These are phyloP conservation scores for Chalciporus pseudorubinellus DNA, from an alignment of 768 basidiomycete genomes.

Conservation along the genomic window DNA sequence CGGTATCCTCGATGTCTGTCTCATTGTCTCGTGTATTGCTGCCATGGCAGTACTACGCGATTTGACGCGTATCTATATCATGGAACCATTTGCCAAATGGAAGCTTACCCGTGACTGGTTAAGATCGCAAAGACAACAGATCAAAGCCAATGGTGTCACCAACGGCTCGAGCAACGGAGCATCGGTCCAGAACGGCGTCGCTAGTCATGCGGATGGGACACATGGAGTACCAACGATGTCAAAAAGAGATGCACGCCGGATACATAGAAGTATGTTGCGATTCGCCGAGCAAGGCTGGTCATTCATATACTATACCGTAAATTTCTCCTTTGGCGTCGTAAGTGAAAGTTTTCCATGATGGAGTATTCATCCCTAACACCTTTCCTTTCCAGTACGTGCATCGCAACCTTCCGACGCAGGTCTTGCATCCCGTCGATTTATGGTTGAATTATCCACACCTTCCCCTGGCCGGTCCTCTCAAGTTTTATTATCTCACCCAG, in stretches of 20 bases:
- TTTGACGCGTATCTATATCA: conserved; percentile 63
- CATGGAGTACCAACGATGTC: conserved; percentile 19
- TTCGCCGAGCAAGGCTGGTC: conserved; percentile 98
- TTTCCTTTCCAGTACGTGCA: conserved; percentile 69
- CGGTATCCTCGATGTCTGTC: conserved; percentile 74
- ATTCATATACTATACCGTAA: conserved; percentile 72
- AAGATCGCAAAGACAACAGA: conserved; percentile 19
- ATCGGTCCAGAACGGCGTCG: conserved; percentile 30
- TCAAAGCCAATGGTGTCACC: conserved; percentile 23
- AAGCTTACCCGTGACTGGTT: conserved; percentile 60
- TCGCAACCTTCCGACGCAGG: conserved; percentile 59
- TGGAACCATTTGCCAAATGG: conserved; percentile 80
- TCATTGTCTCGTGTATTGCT: conserved; percentile 79
- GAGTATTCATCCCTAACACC: conserved; percentile 5
- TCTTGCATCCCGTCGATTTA: conserved; percentile 60
- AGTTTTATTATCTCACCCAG: conserved; percentile 87
- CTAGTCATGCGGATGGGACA: conserved; percentile 24
- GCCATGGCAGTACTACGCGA: conserved; percentile 88
- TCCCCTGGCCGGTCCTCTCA: conserved; percentile 75
- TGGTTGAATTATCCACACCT: conserved; percentile 85
- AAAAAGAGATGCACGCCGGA: conserved; percentile 52
- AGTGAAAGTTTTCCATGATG: conserved; percentile 37
- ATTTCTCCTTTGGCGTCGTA: conserved; percentile 80
- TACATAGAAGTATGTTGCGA: conserved; percentile 72
- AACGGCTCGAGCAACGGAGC: conserved; percentile 27